These are phyloP conservation scores for Penicillium sumatraense DNA, from an alignment of 2,329 filamentous ascomycete genomes.

Conservation along the genomic window DNA sequence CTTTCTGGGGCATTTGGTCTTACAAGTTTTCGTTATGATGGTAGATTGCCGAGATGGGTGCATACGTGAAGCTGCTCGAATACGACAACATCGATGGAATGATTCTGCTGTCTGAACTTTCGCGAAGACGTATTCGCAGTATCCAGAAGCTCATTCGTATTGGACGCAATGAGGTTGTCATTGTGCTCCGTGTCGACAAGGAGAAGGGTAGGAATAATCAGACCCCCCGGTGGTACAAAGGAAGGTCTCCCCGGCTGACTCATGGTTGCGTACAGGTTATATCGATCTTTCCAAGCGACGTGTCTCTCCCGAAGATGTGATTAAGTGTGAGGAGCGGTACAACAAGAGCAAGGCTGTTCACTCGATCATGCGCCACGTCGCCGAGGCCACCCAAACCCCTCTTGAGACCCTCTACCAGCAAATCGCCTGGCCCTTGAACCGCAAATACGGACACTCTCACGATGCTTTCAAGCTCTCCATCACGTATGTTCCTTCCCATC, in stretches of 20 bases:
- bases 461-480: slow-evolving; percentile 99
- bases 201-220: slow-evolving; percentile 74
- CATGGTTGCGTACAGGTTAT: slow-evolving; percentile 64
- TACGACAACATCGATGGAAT: slow-evolving; percentile 99
- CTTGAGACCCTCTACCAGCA: slow-evolving; percentile 92
- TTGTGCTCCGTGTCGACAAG: slow-evolving; percentile 98
- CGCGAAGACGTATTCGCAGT: slow-evolving; percentile 94
- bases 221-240: slow-evolving; percentile 5
- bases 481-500: slow-evolving; percentile 68
- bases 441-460: slow-evolving; percentile 94
- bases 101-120: slow-evolving; percentile 97
- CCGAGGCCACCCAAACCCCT: slow-evolving; percentile 93
- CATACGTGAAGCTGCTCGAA: slow-evolving; percentile 98
- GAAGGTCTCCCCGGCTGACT: slow-evolving; percentile 22
- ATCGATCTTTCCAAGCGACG: slow-evolving; percentile 98
- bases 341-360: slow-evolving; percentile 99
- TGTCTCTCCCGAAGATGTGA: slow-evolving; percentile 95
- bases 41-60: slow-evolving; percentile 98
- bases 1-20: slow-evolving; percentile 11
- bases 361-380: slow-evolving; percentile 97
- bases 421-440: slow-evolving; percentile 97
- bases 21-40: slow-evolving; percentile 14
- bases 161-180: slow-evolving; percentile 96
- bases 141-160: slow-evolving; percentile 99
- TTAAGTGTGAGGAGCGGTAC: slow-evolving; percentile 98